Evolutionary conservation across 1,284 basidiomycete species (phyloP).

Genomic region (Moesziomyces sp.): DNA sequence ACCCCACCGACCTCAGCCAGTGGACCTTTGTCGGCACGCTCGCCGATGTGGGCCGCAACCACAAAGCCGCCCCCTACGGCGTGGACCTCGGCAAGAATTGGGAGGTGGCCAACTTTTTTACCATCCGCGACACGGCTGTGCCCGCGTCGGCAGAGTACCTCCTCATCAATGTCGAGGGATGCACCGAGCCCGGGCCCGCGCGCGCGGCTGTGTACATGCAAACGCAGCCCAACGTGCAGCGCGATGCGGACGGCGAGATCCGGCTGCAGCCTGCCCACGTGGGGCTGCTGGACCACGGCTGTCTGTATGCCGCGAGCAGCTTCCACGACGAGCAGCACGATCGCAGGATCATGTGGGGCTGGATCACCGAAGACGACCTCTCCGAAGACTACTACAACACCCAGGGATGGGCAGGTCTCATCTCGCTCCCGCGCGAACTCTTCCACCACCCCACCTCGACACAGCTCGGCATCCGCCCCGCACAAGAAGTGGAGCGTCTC

Average conservation of each 20-base stretch:
- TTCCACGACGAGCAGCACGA: constrained; percentile 39
- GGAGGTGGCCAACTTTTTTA: constrained; percentile 57
- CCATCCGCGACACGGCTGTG: constrained; percentile 6
- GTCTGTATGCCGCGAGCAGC: constrained; percentile 53
- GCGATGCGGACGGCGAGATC: constrained; percentile 11
- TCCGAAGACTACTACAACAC: constrained; percentile 41
- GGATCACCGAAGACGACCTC: constrained; percentile 58
- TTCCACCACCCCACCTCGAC: constrained; percentile 34
- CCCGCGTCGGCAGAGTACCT: constrained; percentile 31
- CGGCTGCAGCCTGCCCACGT: constrained; percentile 24
- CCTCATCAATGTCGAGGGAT: constrained; percentile 52
- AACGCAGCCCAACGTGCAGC: constrained; percentile 9
- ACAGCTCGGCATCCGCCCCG: constrained; percentile 38
- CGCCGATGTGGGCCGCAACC: constrained; percentile 39
- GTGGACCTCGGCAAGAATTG: constrained; percentile 56
- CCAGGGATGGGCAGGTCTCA: constrained; percentile 54
- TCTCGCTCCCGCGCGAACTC: constrained; percentile 51
- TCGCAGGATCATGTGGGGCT: constrained; percentile 55
- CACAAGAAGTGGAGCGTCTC: constrained; percentile 30
- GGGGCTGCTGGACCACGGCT: constrained; percentile 49
- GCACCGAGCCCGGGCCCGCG: constrained; percentile 26
- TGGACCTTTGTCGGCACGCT: constrained; percentile 50
- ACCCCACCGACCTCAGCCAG: constrained; percentile 32
- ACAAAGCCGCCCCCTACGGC: constrained; percentile 29
- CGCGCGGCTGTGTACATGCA: constrained; percentile 41